Evolutionary conservation across 2,329 filamentous ascomycete species (phyloP).

Genomic region (Biscogniauxia mediterranea): DNA sequence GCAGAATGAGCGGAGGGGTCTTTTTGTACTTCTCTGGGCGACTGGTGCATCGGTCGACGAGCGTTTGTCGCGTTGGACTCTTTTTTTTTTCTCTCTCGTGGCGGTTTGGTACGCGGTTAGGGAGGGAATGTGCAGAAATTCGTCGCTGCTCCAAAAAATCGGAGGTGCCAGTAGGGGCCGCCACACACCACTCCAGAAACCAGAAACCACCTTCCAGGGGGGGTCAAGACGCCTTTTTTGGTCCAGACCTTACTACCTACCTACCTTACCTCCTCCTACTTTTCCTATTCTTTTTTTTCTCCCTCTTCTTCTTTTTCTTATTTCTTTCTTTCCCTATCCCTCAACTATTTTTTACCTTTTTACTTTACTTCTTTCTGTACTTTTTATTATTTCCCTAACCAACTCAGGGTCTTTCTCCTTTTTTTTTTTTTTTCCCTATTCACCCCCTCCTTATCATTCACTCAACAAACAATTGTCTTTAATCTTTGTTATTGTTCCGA

Average conservation of each 20-base stretch:
- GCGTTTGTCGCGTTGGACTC: constrained; percentile 10
- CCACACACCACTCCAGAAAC: background rate
- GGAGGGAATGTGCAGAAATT: constrained; percentile 17
- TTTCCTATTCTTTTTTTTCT: background rate
- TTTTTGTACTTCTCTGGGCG: constrained; percentile 14
- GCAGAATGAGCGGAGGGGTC: background rate
- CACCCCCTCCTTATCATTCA: background rate
- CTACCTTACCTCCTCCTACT: background rate
- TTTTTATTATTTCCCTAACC: too few species aligned
- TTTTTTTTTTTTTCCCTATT: too few species aligned
- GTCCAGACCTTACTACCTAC: background rate
- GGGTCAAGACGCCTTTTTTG: background rate
- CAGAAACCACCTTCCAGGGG: background rate
- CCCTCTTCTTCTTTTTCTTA: background rate
- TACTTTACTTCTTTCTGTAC: too few species aligned
- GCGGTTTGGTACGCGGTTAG: constrained; percentile 11
- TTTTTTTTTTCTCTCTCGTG: background rate
- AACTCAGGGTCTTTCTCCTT: too few species aligned
- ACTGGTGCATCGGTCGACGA: constrained; percentile 12
- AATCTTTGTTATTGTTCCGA: too few species aligned
- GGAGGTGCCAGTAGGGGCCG: background rate
- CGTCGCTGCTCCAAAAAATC: background rate
- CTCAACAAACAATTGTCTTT: too few species aligned
- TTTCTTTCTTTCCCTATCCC: background rate
- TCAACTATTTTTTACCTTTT: background rate